Conservation (phyloP, 441 rosid genomes). For the Aquilaria agallochum region DNA sequence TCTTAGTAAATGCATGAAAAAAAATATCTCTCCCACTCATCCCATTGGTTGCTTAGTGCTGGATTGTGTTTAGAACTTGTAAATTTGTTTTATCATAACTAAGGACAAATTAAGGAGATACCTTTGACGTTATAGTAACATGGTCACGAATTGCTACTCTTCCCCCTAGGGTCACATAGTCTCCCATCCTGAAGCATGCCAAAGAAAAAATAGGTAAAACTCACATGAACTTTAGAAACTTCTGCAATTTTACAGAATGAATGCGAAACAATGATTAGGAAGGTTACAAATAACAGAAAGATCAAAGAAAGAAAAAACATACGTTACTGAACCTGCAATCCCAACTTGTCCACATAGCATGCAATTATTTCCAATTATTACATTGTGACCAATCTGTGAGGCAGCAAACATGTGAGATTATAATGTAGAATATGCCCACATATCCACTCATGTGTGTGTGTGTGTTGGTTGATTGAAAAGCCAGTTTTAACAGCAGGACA, state of each 20-base stretch:
- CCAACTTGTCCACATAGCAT: slow-evolving; percentile 85
- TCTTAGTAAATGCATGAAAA: too few species aligned
- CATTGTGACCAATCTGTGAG: slow-evolving; percentile 74
- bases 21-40: too few species aligned
- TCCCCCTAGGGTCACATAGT: slow-evolving; percentile 61
- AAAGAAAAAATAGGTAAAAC: slow-evolving; percentile 4
- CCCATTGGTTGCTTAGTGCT: too few species aligned
- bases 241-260: neutral
- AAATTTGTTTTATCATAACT: neutral
- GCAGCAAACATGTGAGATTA: slow-evolving; percentile 9
- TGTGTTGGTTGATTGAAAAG: too few species aligned
- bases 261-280: neutral
- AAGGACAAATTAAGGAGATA: slow-evolving; percentile 13
- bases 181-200: slow-evolving; percentile 45
- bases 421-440: neutral
- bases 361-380: slow-evolving; percentile 62
- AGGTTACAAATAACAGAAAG: neutral
- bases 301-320: slow-evolving; percentile 19
- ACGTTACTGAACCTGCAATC: slow-evolving; percentile 78
- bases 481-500: neutral
- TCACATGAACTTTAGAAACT: slow-evolving; percentile 1
- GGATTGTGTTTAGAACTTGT: neutral
- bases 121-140: slow-evolving; percentile 62
- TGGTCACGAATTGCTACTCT: slow-evolving; percentile 72
- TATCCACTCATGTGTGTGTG: too few species aligned